These are phyloP conservation scores for Yamadazyma friedrichii DNA, from an alignment of 1,139 yeast species.

Conservation along the genomic window DNA sequence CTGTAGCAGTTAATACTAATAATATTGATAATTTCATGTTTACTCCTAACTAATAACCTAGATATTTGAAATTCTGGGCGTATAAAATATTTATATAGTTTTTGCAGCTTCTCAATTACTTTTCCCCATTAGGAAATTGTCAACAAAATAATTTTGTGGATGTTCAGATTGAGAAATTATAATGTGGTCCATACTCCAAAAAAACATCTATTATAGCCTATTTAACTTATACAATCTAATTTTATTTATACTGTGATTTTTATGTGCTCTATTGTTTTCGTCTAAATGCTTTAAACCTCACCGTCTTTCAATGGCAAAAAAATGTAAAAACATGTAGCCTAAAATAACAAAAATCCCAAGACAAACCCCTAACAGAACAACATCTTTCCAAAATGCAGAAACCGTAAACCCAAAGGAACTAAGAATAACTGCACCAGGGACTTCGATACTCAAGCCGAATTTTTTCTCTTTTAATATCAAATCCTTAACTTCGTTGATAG, in stretches of 20 bases:
- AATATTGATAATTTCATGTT: constrained; percentile 3
- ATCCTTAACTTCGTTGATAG: constrained; percentile 91
- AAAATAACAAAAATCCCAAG: constrained; percentile 51
- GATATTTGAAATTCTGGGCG: not conserved
- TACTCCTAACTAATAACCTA: too few relatives aligned
- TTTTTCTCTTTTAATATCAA: constrained; percentile 82
- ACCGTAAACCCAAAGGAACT: constrained; percentile 94
- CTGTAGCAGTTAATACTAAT: constrained; percentile 1
- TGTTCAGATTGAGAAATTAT: not conserved
- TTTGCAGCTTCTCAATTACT: constrained; percentile 3
- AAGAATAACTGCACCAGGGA: constrained; percentile 97
- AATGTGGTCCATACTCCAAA: too few relatives aligned
- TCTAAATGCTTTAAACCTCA: constrained; percentile 19
- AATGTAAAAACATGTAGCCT: constrained; percentile 76
- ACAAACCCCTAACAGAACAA: constrained; percentile 51
- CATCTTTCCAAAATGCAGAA: constrained; percentile 69
- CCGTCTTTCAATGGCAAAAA: constrained; percentile 72
- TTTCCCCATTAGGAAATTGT: constrained; percentile 8
- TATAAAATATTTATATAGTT: not conserved
- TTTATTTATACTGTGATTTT: not conserved
- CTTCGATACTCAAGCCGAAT: constrained; percentile 90
- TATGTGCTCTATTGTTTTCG: too few relatives aligned
- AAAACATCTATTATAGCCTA: not conserved
- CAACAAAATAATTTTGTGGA: constrained; percentile 1
- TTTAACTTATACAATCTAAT: not conserved